Evolutionary conservation across 768 basidiomycete genomes (phyloP), one percentile per base, ranked within the genome.

Genomic region (Austroboletus eburneus): DNA sequence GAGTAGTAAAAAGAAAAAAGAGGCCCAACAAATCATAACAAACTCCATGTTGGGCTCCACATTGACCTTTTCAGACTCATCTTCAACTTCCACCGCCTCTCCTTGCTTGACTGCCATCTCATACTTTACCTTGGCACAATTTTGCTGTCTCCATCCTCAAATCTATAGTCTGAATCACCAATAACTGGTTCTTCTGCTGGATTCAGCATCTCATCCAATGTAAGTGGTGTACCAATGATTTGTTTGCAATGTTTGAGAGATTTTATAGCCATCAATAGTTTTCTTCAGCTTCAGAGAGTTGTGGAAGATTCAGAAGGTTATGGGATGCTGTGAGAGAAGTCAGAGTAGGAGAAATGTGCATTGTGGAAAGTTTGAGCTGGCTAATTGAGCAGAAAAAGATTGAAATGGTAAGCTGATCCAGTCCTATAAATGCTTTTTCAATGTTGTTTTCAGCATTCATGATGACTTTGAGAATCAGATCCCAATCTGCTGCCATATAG

Each of bases 51-150:
- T n/a, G n/a, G n/a, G n/a, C n/a, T n/a, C n/a, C n/a, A n/a, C n/a
- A n/a, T n/a, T n/a, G n/a, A n/a, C n/a, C n/a, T n/a, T n/a, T n/a
- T n/a, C n/a, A n/a, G n/a, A n/a, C n/a, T n/a, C n/a, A n/a, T n/a
- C n/a, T n/a, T 33, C 32, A 12, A 33, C 43, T 10, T 44, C 43
- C 2, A 44, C 43, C 1, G 45, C 32, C 14, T 50, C 34, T 9
- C 39, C 38, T 2, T 9, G 13, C 27, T 25, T 29, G 9, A 34
- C 44, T 4, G 44, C 43, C 34, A 36, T 21, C 39, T 45, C 44
- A 24, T 36, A 25, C 5, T 45, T 45, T 9, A 50, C 49, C 21
- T n/a, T 16, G 5, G 20, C 25, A 50, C 20, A 2, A 50, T 50
- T 16, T 29, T 39, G 1, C 20, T n/a, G 30, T 50, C 43, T 13